These are phyloP conservation scores for Sclerotinia nivalis DNA, from an alignment of 2,329 filamentous ascomycete species.

Conservation along the genomic window DNA sequence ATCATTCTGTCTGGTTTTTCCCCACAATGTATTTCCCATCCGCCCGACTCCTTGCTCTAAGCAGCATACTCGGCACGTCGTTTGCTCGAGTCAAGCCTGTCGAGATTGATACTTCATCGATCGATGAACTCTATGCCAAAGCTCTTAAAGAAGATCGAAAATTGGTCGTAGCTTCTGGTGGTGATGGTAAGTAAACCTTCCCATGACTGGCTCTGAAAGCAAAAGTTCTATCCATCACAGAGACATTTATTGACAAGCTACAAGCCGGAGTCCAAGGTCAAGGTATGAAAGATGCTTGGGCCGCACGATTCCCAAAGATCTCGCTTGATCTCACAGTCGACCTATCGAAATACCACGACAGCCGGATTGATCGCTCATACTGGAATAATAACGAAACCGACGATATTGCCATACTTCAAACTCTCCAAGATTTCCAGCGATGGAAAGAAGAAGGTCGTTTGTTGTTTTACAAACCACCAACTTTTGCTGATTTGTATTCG, in stretches of 20 bases:
- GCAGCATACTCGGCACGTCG: background rate
- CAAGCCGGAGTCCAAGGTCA: background rate
- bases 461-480: constrained; percentile 5
- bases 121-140: background rate
- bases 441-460: constrained; percentile 45
- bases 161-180: constrained; percentile 6
- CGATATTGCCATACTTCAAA: constrained; percentile 53
- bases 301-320: constrained; percentile 9
- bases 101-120: background rate
- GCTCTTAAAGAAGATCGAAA: constrained; percentile 3
- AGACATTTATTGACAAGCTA: background rate
- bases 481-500: background rate
- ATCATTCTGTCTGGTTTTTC: background rate
- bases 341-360: constrained; percentile 56
- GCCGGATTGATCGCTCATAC: constrained; percentile 49
- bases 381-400: constrained; percentile 44
- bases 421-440: constrained; percentile 52
- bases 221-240: background rate
- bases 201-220: background rate
- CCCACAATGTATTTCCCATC: background rate
- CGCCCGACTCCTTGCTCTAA: background rate
- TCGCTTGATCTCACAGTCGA: constrained; percentile 47
- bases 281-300: background rate
- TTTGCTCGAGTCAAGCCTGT: constrained; percentile 4
- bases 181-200: constrained; percentile 5